Evolutionary conservation across 2,329 filamentous ascomycete species (phyloP).

Genomic region (Penicillium sp.): DNA sequence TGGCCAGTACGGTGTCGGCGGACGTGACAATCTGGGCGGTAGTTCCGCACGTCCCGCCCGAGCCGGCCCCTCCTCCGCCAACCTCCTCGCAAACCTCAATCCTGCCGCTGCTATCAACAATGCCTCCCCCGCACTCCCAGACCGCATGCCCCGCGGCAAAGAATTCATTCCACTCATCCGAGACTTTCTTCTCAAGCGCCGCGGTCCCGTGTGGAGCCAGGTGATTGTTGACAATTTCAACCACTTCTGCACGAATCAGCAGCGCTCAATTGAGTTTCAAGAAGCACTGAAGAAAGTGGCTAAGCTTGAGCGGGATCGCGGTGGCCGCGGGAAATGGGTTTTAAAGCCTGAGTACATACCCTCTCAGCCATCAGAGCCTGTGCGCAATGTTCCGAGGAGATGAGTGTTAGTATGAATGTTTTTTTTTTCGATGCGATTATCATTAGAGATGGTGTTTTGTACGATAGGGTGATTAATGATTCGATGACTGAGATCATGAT

Average conservation of each 20-base stretch:
- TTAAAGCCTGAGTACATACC: constrained; percentile 56
- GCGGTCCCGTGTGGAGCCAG: constrained; percentile 76
- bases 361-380: constrained; percentile 45
- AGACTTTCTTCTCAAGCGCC: constrained; percentile 73
- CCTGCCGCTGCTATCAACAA: constrained; percentile 9
- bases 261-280: constrained; percentile 76
- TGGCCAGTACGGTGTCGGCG: constrained; percentile 74
- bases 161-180: constrained; percentile 72
- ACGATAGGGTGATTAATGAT: constrained; percentile 3
- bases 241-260: constrained; percentile 66
- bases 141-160: constrained; percentile 46
- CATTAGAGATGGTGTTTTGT: not conserved
- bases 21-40: constrained; percentile 50
- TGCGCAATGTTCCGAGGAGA: constrained; percentile 15
- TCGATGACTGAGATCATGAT: not conserved
- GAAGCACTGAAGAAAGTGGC: constrained; percentile 75
- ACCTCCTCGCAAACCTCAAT: constrained; percentile 41
- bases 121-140: constrained; percentile 41
- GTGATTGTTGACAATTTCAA: constrained; percentile 90
- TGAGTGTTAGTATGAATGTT: not conserved
- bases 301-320: constrained; percentile 53
- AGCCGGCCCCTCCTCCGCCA: constrained; percentile 41
- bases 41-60: constrained; percentile 36
- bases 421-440: not conserved
- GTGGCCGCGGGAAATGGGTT: constrained; percentile 56